Conservation (phyloP, 116 monocot species). For the Trichopus zeylanicus region DNA sequence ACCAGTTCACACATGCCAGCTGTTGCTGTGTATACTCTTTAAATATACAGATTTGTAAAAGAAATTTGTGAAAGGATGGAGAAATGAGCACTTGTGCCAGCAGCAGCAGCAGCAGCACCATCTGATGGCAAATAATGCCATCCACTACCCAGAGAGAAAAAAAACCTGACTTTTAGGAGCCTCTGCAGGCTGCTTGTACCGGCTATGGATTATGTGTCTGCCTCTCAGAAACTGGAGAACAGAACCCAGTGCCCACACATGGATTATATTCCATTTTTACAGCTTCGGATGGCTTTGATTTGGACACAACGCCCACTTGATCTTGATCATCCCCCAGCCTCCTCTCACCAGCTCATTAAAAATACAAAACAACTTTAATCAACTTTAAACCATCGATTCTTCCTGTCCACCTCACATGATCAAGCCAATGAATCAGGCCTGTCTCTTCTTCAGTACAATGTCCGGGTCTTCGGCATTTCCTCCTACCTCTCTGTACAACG, state of each 20-base stretch:
- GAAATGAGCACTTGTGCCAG: neutral
- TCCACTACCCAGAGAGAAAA: neutral
- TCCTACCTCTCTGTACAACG: slow-evolving; percentile 21
- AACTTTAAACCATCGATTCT: slow-evolving; percentile 33
- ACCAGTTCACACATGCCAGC: neutral
- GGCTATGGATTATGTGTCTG: too few species aligned
- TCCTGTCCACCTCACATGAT: slow-evolving; percentile 25
- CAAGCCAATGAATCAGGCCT: slow-evolving; percentile 25
- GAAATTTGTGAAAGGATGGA: neutral
- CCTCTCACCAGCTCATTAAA: slow-evolving; percentile 21
- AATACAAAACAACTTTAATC: slow-evolving; percentile 5
- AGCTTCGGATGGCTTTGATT: slow-evolving; percentile 28
- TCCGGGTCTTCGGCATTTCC: too few species aligned
- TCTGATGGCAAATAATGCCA: slow-evolving; percentile 5
- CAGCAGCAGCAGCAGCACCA: neutral
- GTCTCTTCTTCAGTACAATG: neutral
- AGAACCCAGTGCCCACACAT: slow-evolving; percentile 19
- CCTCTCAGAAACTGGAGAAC: neutral
- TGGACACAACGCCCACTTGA: slow-evolving; percentile 29
- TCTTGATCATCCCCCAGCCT: neutral
- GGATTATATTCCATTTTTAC: too few species aligned
- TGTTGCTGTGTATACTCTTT: too few species aligned
- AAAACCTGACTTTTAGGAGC: slow-evolving; percentile 5
- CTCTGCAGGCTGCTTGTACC: too few species aligned
- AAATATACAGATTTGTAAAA: neutral